These are phyloP conservation scores for Aspergillus nidulans DNA, from an alignment of 495 filamentous ascomycete genomes.

Conservation along the genomic window DNA sequence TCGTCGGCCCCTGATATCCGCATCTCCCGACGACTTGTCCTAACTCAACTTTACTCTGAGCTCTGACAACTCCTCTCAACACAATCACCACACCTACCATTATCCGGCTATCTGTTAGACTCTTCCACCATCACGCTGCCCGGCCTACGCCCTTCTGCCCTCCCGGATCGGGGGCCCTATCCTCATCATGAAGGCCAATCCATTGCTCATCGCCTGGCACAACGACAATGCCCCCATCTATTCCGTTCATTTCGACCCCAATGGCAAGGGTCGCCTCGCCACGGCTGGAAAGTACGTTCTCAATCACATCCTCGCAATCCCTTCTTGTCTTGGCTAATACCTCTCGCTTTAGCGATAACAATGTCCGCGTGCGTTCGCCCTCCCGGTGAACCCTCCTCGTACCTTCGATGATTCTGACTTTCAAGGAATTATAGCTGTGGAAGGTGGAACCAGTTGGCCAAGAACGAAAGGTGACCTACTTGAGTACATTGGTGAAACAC, in stretches of 20 bases:
- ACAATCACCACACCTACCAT: neutral
- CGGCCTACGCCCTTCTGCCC: neutral
- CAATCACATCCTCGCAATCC: neutral
- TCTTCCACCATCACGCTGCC: neutral
- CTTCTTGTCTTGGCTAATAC: constrained; percentile 3
- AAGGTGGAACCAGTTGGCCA: constrained; percentile 83
- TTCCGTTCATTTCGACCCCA: constrained; percentile 90
- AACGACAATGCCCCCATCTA: constrained; percentile 93
- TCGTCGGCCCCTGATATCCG: neutral
- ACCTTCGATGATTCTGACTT: constrained; percentile 28
- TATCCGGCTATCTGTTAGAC: neutral
- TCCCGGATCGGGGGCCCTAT: constrained; percentile 20
- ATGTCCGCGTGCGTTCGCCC: constrained; percentile 72
- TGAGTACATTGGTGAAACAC: constrained; percentile 88
- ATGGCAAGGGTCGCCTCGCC: constrained; percentile 87
- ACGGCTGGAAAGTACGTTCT: constrained; percentile 68
- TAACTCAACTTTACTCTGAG: neutral
- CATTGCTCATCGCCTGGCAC: constrained; percentile 93
- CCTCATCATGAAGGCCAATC: constrained; percentile 78
- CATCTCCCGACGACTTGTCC: neutral
- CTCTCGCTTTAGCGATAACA: constrained; percentile 65
- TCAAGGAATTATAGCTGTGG: constrained; percentile 63
- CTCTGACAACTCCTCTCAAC: neutral
- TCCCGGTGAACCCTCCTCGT: constrained; percentile 11
- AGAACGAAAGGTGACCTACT: constrained; percentile 78